phyloP scores from a whole-genome alignment of 2,329 filamentous ascomycete species.

The Didymella segeticola region DNA sequence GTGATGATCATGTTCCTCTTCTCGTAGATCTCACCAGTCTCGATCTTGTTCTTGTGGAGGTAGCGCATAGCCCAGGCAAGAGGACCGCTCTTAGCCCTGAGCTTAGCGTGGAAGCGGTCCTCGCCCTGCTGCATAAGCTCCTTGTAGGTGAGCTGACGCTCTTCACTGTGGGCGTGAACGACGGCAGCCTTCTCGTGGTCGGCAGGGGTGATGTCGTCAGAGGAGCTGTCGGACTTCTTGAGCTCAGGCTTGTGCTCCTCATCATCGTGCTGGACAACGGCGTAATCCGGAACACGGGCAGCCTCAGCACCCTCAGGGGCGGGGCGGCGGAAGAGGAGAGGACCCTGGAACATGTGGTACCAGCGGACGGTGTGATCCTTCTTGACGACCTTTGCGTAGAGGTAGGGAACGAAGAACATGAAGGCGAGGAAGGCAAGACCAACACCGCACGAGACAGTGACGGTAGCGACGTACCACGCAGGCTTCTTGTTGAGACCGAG shows the following conservation, averaged over 20 bases:
- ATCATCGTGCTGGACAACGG: slow-evolving; percentile 70
- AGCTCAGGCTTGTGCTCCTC: slow-evolving; percentile 49
- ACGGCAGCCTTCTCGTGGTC: slow-evolving; percentile 37
- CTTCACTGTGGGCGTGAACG: slow-evolving; percentile 58
- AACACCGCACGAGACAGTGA: slow-evolving; percentile 69
- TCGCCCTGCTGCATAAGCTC: slow-evolving; percentile 65
- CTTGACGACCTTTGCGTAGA: slow-evolving; percentile 72
- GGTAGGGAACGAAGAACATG: slow-evolving; percentile 76
- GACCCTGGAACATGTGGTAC: slow-evolving; percentile 68
- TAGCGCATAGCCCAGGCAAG: slow-evolving; percentile 85
- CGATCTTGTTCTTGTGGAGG: slow-evolving; percentile 76
- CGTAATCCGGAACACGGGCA: slow-evolving; percentile 74
- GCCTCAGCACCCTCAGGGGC: slow-evolving; percentile 59
- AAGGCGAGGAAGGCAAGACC: slow-evolving; percentile 66
- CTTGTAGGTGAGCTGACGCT: slow-evolving; percentile 65
- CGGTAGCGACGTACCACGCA: slow-evolving; percentile 69
- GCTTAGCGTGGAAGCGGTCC: slow-evolving; percentile 66
- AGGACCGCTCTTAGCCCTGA: slow-evolving; percentile 68
- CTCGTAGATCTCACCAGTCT: slow-evolving; percentile 76
- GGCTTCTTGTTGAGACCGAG: slow-evolving; percentile 72
- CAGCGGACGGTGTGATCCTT: slow-evolving; percentile 70
- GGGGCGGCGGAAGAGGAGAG: slow-evolving; percentile 63
- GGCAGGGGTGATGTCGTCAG: slow-evolving; percentile 36
- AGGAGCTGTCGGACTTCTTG: slow-evolving; percentile 38
- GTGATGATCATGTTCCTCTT: slow-evolving; percentile 70